Base-by-base conservation (phyloP, 768 basidiomycete species). In the Russula sp. region DNA sequence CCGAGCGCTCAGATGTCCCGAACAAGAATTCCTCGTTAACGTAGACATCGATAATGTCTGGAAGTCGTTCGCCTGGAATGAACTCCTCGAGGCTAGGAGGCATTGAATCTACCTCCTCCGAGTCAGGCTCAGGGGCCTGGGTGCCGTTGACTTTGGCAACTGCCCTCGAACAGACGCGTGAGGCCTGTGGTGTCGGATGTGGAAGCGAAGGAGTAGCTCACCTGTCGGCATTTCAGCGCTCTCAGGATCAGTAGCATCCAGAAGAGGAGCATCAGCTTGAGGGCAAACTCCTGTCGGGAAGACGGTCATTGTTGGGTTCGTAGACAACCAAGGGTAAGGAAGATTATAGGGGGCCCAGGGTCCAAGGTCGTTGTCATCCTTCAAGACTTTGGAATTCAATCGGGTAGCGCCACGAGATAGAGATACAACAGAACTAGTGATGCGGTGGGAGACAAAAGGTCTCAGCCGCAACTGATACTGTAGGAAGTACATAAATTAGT, bases 1-100 rank as follows among this genome's bases (percentile, higher is more conserved):
- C n/a, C n/a, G n/a, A n/a, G n/a, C n/a, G n/a, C n/a, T n/a, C n/a
- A n/a, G n/a, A n/a, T n/a, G n/a, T n/a, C n/a, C n/a, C n/a, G n/a
- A n/a, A n/a, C n/a, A n/a, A n/a, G n/a, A n/a, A n/a, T n/a, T n/a
- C n/a, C n/a, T n/a, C n/a, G n/a, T 44, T 7, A 13, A 63, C n/a
- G 28, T 44, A 28, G 22, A 63, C 46, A 32, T 56, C 48, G 20
- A 65, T 34, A 16, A 16, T 9, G 3, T 57, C 54, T n/a, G 64
- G 64, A 57, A 65, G 64, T 9, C 9, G 38, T 18, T 65, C 55
- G 13, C 36, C 18, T 9, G 61, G 22, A 30, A 65, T 57, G 48
- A 50, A 56, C 5, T n/a, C 11, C 20, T 65, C 53, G 2, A 65
- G 26, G 20, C 22, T 55, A 20, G 49, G 40, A 26, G 28, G 55